These are phyloP conservation scores for Porogramme epimiltina DNA, from an alignment of 1,284 basidiomycete genomes.

Conservation along the genomic window DNA sequence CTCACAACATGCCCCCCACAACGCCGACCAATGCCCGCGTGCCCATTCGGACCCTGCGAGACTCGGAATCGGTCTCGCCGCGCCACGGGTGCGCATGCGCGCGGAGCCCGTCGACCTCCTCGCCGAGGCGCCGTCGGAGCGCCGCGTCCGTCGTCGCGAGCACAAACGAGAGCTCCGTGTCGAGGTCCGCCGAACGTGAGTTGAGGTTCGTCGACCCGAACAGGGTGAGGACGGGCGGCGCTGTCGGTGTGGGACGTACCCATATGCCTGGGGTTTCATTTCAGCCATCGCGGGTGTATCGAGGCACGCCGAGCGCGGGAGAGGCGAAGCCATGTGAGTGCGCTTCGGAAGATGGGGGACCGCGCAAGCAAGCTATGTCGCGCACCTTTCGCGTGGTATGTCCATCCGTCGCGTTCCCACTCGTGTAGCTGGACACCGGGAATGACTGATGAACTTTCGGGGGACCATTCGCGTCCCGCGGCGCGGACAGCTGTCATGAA, in stretches of 20 bases:
- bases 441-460: constrained; percentile 17
- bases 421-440: constrained; percentile 76
- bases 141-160: constrained; percentile 66
- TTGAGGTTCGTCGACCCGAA: constrained; percentile 98
- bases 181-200: constrained; percentile 86
- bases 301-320: not conserved
- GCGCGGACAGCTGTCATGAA: constrained; percentile 75
- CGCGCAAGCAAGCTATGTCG: not conserved
- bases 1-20: constrained; percentile 69
- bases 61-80: constrained; percentile 40
- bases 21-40: constrained; percentile 69
- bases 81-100: constrained; percentile 54
- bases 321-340: not conserved
- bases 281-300: not conserved
- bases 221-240: constrained; percentile 75
- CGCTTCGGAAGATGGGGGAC: not conserved
- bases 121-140: constrained; percentile 41
- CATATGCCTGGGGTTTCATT: constrained; percentile 68
- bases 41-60: constrained; percentile 70
- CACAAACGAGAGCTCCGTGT: constrained; percentile 91
- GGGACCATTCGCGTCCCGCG: constrained; percentile 50
- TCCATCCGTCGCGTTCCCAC: constrained; percentile 94
- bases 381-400: constrained; percentile 96
- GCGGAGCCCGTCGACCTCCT: constrained; percentile 50
- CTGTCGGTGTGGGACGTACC: constrained; percentile 63